phyloP scores from a whole-genome alignment of 2,329 filamentous ascomycete species.

The Orbilia ellipsospora region DNA sequence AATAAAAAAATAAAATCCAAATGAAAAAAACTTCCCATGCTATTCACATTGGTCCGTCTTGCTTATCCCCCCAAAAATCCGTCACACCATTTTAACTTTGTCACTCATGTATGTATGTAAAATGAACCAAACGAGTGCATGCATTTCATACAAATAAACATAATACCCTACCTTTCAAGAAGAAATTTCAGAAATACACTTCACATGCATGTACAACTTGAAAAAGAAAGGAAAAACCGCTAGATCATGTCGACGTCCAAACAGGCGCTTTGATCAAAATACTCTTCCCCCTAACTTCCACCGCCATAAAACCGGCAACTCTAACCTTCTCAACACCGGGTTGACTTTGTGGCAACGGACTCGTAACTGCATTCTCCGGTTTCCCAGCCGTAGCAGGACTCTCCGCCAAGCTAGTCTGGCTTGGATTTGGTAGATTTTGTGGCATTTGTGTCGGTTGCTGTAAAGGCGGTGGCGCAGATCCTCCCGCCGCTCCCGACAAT shows the following conservation, averaged over 20 bases:
- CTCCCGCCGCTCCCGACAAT: slow-evolving; percentile 54
- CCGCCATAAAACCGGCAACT: slow-evolving; percentile 78
- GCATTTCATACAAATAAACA: too few relatives aligned
- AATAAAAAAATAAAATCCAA: slow-evolving; percentile 11
- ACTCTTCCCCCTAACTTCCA: slow-evolving; percentile 80
- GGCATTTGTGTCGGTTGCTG: slow-evolving; percentile 64
- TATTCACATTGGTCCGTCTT: slow-evolving; percentile 26
- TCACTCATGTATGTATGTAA: too few relatives aligned
- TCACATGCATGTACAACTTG: background rate
- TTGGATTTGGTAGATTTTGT: slow-evolving; percentile 61
- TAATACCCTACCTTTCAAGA: background rate
- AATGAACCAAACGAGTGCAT: too few relatives aligned
- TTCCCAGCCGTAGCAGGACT: slow-evolving; percentile 63
- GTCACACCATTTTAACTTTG: too few relatives aligned
- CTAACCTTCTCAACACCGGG: slow-evolving; percentile 68
- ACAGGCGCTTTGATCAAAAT: slow-evolving; percentile 81
- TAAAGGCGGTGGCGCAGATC: slow-evolving; percentile 45
- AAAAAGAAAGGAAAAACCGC: too few relatives aligned
- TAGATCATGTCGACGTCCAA: slow-evolving; percentile 64
- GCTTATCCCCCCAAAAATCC: too few relatives aligned
- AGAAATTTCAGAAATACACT: background rate
- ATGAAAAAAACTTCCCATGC: slow-evolving; percentile 17
- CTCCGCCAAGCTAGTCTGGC: slow-evolving; percentile 44
- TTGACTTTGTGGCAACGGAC: slow-evolving; percentile 13
- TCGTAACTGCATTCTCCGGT: slow-evolving; percentile 56